These are phyloP conservation scores for Ustilago esculenta DNA, from an alignment of 1,284 basidiomycete genomes.

Conservation along the genomic window DNA sequence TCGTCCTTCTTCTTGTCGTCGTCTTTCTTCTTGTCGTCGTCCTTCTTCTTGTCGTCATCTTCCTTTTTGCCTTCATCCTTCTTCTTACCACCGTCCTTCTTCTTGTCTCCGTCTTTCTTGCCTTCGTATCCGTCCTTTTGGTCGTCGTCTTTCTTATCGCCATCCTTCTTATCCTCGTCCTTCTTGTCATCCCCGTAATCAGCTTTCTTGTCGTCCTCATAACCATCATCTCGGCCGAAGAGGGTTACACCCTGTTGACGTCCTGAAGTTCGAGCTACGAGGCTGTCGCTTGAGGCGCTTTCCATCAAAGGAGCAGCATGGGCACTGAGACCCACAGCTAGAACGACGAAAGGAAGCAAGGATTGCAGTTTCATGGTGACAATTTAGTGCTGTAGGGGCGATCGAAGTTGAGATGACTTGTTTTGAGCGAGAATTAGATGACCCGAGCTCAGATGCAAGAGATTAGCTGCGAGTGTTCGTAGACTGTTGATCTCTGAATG, in stretches of 20 bases:
- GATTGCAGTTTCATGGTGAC: conserved; percentile 32
- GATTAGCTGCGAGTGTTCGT: too few species aligned
- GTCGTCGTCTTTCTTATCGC: background rate
- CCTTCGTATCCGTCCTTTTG: conserved; percentile 1
- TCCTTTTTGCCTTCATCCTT: background rate
- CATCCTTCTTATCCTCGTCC: background rate
- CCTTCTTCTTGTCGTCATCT: background rate
- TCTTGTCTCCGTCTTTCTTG: conserved; percentile 4
- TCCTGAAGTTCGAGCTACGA: conserved; percentile 8
- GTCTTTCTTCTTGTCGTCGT: background rate
- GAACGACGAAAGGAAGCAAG: conserved; percentile 24
- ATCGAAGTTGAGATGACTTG: background rate
- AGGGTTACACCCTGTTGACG: background rate
- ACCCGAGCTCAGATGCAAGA: too few species aligned
- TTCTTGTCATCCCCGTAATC: background rate
- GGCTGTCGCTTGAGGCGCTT: conserved; percentile 4
- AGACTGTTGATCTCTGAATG: too few species aligned
- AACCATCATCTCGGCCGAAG: conserved; percentile 12
- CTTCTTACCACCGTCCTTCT: conserved; percentile 3
- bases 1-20: conserved; percentile 2
- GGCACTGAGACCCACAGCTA: conserved; percentile 31
- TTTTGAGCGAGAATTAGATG: background rate
- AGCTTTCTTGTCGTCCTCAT: background rate
- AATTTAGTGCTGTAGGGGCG: too few species aligned
- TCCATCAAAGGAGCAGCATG: conserved; percentile 22